Conservation (phyloP, 768 basidiomycete species). For the Tricholomella constricta region DNA sequence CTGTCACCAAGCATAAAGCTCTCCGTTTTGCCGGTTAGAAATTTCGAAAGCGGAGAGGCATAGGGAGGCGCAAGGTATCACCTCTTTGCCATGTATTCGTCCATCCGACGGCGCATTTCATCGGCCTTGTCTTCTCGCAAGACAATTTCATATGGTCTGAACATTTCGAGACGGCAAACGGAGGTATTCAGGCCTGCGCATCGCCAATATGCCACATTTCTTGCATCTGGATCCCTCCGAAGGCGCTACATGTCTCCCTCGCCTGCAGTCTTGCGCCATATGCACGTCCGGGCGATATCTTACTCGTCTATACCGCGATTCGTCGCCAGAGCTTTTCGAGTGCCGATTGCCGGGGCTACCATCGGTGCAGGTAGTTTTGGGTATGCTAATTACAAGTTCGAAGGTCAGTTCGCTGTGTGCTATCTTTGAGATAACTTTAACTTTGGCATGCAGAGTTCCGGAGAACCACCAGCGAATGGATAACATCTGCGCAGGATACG, state of each 20-base stretch:
- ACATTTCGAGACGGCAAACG: constrained; percentile 38
- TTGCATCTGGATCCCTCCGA: constrained; percentile 56
- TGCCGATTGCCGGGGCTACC: constrained; percentile 87
- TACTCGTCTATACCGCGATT: constrained; percentile 90
- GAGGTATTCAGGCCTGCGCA: constrained; percentile 45
- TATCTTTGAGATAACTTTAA: not conserved
- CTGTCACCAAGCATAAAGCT: not conserved
- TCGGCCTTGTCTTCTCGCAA: constrained; percentile 37
- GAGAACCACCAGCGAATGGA: constrained; percentile 68
- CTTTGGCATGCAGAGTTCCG: constrained; percentile 59
- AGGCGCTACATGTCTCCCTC: constrained; percentile 46
- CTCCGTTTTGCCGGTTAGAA: not conserved
- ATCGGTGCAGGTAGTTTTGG: constrained; percentile 90
- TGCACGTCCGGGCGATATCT: constrained; percentile 77
- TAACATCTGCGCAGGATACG: constrained; percentile 64
- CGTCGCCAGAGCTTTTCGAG: constrained; percentile 81
- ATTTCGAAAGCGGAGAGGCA: not conserved
- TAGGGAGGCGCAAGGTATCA: not conserved
- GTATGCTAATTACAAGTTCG: constrained; percentile 96
- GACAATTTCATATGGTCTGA: constrained; percentile 54
- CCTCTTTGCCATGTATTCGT: constrained; percentile 16
- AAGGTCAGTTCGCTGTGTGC: constrained; percentile 56
- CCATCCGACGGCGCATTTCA: constrained; percentile 18
- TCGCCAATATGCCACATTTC: constrained; percentile 59
- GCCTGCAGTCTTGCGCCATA: constrained; percentile 53